Evolutionary conservation across 202 grass and related monocot genomes (phyloP).

Genomic region (Digitaria exilis): DNA sequence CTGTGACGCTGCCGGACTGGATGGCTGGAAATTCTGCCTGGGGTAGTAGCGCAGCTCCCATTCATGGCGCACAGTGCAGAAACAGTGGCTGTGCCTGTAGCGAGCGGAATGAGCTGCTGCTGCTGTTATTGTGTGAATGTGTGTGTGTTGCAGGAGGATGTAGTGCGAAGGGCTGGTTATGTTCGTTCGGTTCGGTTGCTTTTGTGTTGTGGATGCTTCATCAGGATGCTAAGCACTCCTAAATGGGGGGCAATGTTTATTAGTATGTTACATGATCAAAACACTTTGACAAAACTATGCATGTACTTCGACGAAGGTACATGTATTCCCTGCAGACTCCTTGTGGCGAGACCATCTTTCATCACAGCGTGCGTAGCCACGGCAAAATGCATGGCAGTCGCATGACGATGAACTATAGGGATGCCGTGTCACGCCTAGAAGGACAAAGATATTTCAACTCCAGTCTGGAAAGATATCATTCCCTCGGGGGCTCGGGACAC

Average conservation of each 20-base stretch:
- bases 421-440: neutral
- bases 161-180: conserved; percentile 15
- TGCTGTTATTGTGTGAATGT: too few relatives aligned
- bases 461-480: neutral
- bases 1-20: conserved; percentile 17
- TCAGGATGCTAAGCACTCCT: neutral
- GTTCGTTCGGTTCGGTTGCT: conserved; percentile 8
- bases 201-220: conserved; percentile 24
- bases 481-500: neutral
- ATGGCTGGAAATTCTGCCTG: conserved; percentile 34
- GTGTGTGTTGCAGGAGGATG: conserved; percentile 6
- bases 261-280: conserved; percentile 16
- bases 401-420: neutral
- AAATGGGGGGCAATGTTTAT: neutral
- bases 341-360: too few relatives aligned
- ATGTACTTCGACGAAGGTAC: neutral
- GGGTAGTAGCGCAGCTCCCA: conserved; percentile 1
- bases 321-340: too few relatives aligned
- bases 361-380: too few relatives aligned
- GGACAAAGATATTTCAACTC: neutral
- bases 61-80: conserved; percentile 41
- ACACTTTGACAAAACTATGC: neutral
- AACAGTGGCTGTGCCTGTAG: neutral
- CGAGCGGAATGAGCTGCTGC: conserved; percentile 27
- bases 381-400: neutral